Evolutionary conservation across 2,329 filamentous ascomycete species (phyloP).

Genomic region (Pseudogymnoascus pannorum): DNA sequence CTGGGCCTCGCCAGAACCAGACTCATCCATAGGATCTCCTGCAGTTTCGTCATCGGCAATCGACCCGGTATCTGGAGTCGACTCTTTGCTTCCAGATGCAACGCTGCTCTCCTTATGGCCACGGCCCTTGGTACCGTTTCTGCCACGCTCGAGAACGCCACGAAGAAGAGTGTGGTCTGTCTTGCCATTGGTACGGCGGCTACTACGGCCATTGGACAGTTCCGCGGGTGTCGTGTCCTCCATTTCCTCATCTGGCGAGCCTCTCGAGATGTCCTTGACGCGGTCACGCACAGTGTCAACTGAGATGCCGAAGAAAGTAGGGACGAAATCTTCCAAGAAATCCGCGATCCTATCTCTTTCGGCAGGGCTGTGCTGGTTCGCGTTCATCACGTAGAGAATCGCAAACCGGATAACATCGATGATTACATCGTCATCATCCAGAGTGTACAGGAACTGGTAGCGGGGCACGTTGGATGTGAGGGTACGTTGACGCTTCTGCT

Average conservation of each 20-base stretch:
- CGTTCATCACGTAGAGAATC: slow-evolving; percentile 58
- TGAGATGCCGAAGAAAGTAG: slow-evolving; percentile 68
- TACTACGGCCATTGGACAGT: slow-evolving; percentile 58
- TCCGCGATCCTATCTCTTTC: slow-evolving; percentile 68
- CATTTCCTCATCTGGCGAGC: slow-evolving; percentile 69
- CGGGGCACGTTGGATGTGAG: slow-evolving; percentile 54
- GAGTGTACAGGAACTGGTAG: slow-evolving; percentile 69
- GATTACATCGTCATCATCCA: slow-evolving; percentile 63
- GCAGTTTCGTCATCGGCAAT: slow-evolving; percentile 63
- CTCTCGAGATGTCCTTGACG: slow-evolving; percentile 61
- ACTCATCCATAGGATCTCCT: slow-evolving; percentile 47
- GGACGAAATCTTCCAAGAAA: slow-evolving; percentile 70
- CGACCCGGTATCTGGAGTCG: slow-evolving; percentile 76
- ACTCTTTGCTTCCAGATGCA: slow-evolving; percentile 76
- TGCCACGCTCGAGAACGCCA: slow-evolving; percentile 72
- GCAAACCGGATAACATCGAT: slow-evolving; percentile 55
- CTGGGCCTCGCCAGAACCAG: slow-evolving; percentile 52
- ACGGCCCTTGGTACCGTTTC: slow-evolving; percentile 62
- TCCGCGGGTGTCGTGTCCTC: slow-evolving; percentile 65
- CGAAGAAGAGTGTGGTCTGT: slow-evolving; percentile 73
- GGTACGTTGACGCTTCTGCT: slow-evolving; percentile 68
- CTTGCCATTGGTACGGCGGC: slow-evolving; percentile 57
- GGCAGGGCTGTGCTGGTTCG: slow-evolving; percentile 61
- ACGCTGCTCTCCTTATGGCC: slow-evolving; percentile 72
- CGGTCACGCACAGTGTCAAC: slow-evolving; percentile 61